Evolutionary conservation across 495 filamentous ascomycete species (phyloP), one percentile per base, ranked within the genome.

Genomic region (Paragyromitra xinjiangensis): DNA sequence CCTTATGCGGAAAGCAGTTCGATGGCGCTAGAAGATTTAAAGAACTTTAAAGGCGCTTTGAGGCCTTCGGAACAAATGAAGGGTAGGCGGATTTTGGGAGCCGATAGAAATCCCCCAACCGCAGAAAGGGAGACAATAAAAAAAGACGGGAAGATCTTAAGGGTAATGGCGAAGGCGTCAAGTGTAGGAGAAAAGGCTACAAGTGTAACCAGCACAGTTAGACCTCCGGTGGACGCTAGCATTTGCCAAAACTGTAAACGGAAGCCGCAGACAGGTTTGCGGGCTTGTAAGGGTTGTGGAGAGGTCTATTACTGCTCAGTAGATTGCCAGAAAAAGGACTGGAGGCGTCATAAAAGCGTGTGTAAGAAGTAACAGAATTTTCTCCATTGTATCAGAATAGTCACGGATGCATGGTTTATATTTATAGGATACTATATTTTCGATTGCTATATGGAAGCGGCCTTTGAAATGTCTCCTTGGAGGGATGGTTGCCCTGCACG

Each of bases 281-380:
- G 87, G 64, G 84, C 81, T 34, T 91, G 90, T 81, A 84, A 83
- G 0, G 82, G 82, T 11, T 91, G 89, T 83, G 81, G 82, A 37
- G 81, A 83, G 2, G 84, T 84, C 6, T 80, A 83, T n/a, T 91
- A 91, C 81, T 91, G 89, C 83, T 84, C 83, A 51, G 48, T 75
- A 2, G 65, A 79, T 6, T 91, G 90, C 77, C 89, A 89, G 81
- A 85, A 84, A 48, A 77, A 82, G 6, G 85, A 89, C 81, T 90
- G 89, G 89, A 84, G 82, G 48, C 66, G 58, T 0, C 89, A 91
- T 79, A 86, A 87, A 67, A 70, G 69, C 34, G 87, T 88, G 80
- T 91, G 89, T 81, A 81, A 82, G 26, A 42, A 39, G n/a, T 71
- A 22, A 26, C 14, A 16, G 45, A 7, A 8, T 63, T 61, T 19